phyloP scores from a whole-genome alignment of 352 stramenopile species.

The Hyaloperonospora arabidopsidis region DNA sequence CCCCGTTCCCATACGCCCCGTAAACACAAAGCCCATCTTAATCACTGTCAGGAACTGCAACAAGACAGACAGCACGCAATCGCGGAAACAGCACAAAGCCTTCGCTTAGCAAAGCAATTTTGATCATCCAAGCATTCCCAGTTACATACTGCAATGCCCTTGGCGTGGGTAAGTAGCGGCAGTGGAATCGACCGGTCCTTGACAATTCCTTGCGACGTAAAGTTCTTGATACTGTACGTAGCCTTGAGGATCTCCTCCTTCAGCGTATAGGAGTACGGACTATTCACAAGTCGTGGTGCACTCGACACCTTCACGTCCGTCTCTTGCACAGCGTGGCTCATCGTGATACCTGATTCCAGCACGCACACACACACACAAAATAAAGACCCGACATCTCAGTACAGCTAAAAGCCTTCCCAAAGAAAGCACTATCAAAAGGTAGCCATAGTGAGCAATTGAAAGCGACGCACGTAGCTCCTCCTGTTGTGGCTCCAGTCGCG shows the following conservation, averaged over 20 bases:
- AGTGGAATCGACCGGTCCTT: constrained; percentile 88
- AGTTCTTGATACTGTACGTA: constrained; percentile 89
- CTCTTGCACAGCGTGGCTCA: constrained; percentile 76
- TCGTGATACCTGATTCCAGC: constrained; percentile 35
- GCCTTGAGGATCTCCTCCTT: constrained; percentile 90
- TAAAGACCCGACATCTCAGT: background rate
- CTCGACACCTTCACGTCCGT: constrained; percentile 61
- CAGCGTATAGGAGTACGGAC: constrained; percentile 85
- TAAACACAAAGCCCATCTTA: constrained; percentile 86
- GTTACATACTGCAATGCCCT: constrained; percentile 78
- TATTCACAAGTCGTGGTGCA: constrained; percentile 72
- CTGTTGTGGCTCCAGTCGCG: constrained; percentile 51
- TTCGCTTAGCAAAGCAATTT: constrained; percentile 1
- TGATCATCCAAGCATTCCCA: constrained; percentile 1
- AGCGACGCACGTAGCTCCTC: constrained; percentile 46
- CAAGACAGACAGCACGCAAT: background rate
- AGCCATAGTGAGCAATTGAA: background rate
- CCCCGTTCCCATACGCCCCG: constrained; percentile 83
- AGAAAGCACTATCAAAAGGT: too few relatives aligned
- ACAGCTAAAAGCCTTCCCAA: background rate
- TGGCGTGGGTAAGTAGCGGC: constrained; percentile 80
- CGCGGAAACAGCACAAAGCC: background rate
- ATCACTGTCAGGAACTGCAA: constrained; percentile 87
- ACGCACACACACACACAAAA: background rate
- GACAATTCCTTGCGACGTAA: constrained; percentile 82